A percentile compares a stretch with the other conserved stretches of the same genome.
phyloP scores from a whole-genome alignment of 805 yeast species.

The Kodamaea hsintzibuensis region DNA sequence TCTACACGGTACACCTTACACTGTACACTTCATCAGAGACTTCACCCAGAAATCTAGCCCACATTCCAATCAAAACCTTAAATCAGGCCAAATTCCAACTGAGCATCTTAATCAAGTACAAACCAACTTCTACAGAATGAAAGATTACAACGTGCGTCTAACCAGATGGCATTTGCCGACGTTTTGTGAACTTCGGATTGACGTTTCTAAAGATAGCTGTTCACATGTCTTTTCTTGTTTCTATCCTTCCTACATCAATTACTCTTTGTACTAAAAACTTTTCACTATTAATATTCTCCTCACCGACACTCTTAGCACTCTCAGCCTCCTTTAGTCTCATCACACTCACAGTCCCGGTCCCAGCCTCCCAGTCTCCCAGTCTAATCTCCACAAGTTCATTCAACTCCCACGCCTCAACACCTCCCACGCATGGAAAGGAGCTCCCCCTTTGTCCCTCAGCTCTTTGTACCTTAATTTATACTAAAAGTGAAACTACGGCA shows the following conservation, averaged over 20 bases:
- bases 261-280: neutral
- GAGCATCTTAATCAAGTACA: neutral
- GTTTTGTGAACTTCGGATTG: neutral
- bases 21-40: too few species aligned
- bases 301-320: neutral
- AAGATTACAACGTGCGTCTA: neutral
- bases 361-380: too few species aligned
- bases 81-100: neutral
- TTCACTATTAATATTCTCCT: neutral
- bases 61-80: neutral
- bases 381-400: too few species aligned
- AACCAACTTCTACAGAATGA: too few species aligned
- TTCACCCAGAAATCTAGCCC: too few species aligned
- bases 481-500: neutral
- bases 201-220: neutral
- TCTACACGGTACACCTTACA: too few species aligned
- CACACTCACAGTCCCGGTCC: too few species aligned
- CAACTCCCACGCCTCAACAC: neutral
- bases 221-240: too few species aligned
- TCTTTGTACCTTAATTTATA: neutral
- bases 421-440: constrained; percentile 2
- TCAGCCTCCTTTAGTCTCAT: neutral
- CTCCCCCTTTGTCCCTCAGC: neutral
- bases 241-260: too few species aligned
- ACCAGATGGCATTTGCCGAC: neutral